Evolutionary conservation across 768 basidiomycete species (phyloP).

Genomic region (Phanerochaete carnosa): DNA sequence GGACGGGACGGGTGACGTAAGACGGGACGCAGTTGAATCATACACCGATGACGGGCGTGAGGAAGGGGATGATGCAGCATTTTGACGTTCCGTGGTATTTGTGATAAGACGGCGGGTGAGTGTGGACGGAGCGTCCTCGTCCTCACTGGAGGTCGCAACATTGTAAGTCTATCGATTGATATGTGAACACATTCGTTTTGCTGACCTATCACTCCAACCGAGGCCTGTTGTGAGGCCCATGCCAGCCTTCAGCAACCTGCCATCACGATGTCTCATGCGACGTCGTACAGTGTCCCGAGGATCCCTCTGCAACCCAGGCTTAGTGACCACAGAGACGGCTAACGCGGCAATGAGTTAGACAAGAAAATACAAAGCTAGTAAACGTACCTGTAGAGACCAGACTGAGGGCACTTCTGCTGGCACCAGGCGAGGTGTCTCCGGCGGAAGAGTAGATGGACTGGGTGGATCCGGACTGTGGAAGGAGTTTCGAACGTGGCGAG

Average conservation of each 20-base stretch:
- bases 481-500: slow-evolving; percentile 36
- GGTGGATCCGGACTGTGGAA: slow-evolving; percentile 25
- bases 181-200: background rate
- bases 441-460: slow-evolving; percentile 8
- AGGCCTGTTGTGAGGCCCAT: slow-evolving; percentile 39
- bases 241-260: slow-evolving; percentile 33
- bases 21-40: background rate
- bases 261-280: slow-evolving; percentile 34
- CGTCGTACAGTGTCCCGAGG: slow-evolving; percentile 34
- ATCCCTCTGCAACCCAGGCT: slow-evolving; percentile 31
- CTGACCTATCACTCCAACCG: slow-evolving; percentile 40
- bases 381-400: slow-evolving; percentile 26
- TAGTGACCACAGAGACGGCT: slow-evolving; percentile 25
- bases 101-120: slow-evolving; percentile 35
- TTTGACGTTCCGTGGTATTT: slow-evolving; percentile 23
- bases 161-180: background rate
- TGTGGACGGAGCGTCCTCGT: slow-evolving; percentile 38
- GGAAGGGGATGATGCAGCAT: background rate
- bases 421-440: background rate
- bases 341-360: background rate
- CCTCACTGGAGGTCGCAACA: slow-evolving; percentile 27
- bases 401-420: slow-evolving; percentile 22
- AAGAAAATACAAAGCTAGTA: background rate
- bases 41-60: background rate
- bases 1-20: slow-evolving; percentile 4